Evolutionary conservation across 768 basidiomycete genomes (phyloP), one percentile per base, ranked within the genome.

Genomic region (Phanerochaete sordida): DNA sequence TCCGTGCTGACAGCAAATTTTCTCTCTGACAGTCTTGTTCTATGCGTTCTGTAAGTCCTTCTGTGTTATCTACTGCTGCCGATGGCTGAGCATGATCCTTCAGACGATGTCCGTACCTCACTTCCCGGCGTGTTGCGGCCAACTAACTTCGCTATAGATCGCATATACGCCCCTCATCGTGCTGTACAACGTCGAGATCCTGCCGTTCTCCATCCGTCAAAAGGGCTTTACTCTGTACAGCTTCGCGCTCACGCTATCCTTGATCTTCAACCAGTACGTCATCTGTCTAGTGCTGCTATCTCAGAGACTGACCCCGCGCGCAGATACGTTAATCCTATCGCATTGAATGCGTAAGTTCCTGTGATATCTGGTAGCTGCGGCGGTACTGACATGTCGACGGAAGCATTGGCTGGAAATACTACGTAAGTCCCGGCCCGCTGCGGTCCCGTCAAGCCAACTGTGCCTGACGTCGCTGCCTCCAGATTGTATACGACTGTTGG

Each of bases 231-330:
- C 75, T 27, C 70, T 79, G 30, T 79, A 79, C 71, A 77, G 79
- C 63, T 79, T 81, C 65, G 65, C 73, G 27, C 70, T 79, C 56
- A 78, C 79, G 15, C 68, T 77, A 56, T 68, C 80, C 16, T 70
- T 81, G 35, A 78, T 84, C 64, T 79, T 84, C 68, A 79, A 79
- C 68, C 78, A 79, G 68, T 75, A 74, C 52, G 71, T 71, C 62
- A 12, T n/a, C 31, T 23, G 21, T 1, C 2, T 13, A 31, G 23
- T 9, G 5, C 24, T 13, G 13, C 7, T 39, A 4, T 19, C 37
- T 19, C 30, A 33, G 13, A 45, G 61, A 23, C 54, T 28, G 26
- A 43, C 39, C 23, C 1, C 5, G 37, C 27, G 43, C 31, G 23
- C n/a, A 60, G 51, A 62, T 70, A 70, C 49, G 72, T 77, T 61